phyloP scores from a whole-genome alignment of 805 yeast species.

The Blastobotrys terrestris region DNA sequence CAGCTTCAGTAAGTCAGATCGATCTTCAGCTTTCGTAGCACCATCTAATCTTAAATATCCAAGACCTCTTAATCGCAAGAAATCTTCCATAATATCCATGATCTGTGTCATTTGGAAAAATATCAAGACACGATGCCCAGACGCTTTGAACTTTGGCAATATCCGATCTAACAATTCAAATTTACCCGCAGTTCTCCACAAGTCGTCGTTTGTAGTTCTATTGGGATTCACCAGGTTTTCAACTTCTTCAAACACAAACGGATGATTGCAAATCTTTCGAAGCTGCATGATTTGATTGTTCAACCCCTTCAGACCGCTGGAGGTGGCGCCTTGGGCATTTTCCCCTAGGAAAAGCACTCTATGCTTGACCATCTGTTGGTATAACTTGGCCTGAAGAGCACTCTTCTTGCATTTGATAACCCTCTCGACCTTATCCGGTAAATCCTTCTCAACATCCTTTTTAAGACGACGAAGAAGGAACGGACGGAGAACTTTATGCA shows the following conservation, averaged over 20 bases:
- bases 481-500: slow-evolving; percentile 93
- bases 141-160: slow-evolving; percentile 74
- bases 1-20: slow-evolving; percentile 68
- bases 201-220: slow-evolving; percentile 57
- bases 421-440: slow-evolving; percentile 92
- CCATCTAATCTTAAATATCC: slow-evolving; percentile 91
- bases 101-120: slow-evolving; percentile 98
- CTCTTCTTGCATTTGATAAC: slow-evolving; percentile 93
- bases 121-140: slow-evolving; percentile 87
- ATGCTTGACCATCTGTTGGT: slow-evolving; percentile 86
- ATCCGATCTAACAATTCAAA: slow-evolving; percentile 86
- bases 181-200: slow-evolving; percentile 95
- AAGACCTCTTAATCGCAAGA: slow-evolving; percentile 60
- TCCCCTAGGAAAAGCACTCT: slow-evolving; percentile 71
- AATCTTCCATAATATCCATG: slow-evolving; percentile 99
- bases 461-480: slow-evolving; percentile 89
- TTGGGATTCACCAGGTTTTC: slow-evolving; percentile 77
- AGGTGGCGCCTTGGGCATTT: slow-evolving; percentile 34
- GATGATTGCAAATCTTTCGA: slow-evolving; percentile 95
- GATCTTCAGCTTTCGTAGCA: slow-evolving; percentile 90
- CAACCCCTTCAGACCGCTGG: slow-evolving; percentile 67
- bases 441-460: slow-evolving; percentile 94
- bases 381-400: slow-evolving; percentile 71
- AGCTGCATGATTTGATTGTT: slow-evolving; percentile 95
- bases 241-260: slow-evolving; percentile 91